These are phyloP conservation scores for Crucihimalaya himalaica DNA, from an alignment of 345 rosid genomes.

Conservation along the genomic window DNA sequence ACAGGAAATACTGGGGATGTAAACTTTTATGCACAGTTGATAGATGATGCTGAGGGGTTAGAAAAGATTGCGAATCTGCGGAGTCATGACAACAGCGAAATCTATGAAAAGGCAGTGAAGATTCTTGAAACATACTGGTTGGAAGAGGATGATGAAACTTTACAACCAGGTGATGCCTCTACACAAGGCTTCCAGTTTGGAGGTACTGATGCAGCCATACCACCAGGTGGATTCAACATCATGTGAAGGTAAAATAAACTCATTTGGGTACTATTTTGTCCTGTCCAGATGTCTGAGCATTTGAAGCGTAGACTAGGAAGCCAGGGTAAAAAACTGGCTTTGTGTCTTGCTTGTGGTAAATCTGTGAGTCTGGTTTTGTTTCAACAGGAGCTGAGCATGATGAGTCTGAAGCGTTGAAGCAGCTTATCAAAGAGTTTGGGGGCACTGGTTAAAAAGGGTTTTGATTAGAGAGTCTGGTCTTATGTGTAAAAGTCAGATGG, in stretches of 20 bases:
- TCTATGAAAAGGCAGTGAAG: constrained; percentile 85
- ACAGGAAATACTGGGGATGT: constrained; percentile 57
- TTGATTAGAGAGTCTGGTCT: constrained; percentile 38
- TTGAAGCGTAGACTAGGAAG: background rate
- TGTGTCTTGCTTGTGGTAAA: constrained; percentile 12
- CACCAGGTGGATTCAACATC: constrained; percentile 87
- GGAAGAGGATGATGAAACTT: constrained; percentile 77
- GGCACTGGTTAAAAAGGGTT: constrained; percentile 30
- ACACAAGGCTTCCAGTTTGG: constrained; percentile 69
- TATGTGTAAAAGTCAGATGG: constrained; percentile 34
- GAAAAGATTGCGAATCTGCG: constrained; percentile 84
- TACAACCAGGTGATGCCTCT: constrained; percentile 64
- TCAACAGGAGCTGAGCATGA: constrained; percentile 29
- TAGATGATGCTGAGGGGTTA: constrained; percentile 80
- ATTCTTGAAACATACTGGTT: constrained; percentile 82
- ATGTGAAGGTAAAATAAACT: constrained; percentile 48
- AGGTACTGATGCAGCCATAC: constrained; percentile 54
- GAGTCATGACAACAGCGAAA: constrained; percentile 83
- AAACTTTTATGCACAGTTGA: constrained; percentile 65
- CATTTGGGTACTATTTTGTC: background rate
- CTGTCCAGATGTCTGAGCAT: constrained; percentile 14
- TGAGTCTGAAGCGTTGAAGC: constrained; percentile 24
- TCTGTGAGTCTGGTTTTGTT: constrained; percentile 29
- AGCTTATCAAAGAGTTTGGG: constrained; percentile 7
- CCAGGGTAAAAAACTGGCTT: background rate